Evolutionary conservation across 2,329 filamentous ascomycete genomes (phyloP), one percentile per base, ranked within the genome.

Genomic region (Penicillium sp.): DNA sequence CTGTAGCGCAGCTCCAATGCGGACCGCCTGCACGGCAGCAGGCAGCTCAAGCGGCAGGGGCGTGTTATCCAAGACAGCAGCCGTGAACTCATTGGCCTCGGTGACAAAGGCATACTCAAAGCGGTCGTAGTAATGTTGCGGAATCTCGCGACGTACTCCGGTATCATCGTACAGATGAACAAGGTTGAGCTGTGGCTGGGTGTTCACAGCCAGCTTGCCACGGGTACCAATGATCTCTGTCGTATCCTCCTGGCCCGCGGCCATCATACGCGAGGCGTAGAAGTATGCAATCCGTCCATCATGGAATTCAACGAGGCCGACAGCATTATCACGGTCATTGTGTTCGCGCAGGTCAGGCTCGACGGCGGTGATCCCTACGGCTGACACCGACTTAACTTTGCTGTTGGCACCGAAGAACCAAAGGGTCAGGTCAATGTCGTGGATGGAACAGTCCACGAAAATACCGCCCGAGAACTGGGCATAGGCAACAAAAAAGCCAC

Each of bases 401-500:
- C 66, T 69, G 32, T 76, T 70, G 32, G 75, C 63, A 7, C 77
- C 77, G 54, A 82, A 80, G 67, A 78, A 83, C 79, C 79, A 83
- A 2, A 83, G 67, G 0, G 78, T 71, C 2, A 84, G 72, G 47
- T 83, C 80, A 51, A 86, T 85, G 53, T 86, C 83, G 67, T 86
- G 83, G 55, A 86, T 79, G 36, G 77, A 79, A 66, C 79, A 83
- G 68, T 86, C 83, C 41, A 85, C 82, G 52, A 86, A 86, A 58
- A 85, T 83, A 15, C 81, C 81, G 21, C 83, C 82, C 2, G 71
- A 77, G 64, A 77, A 81, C 51, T 80, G 70, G 9, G 82, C 79
- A 62, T 85, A 86, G 15, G 74, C 70, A 39, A 86, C 80, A 59
- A 84, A 86, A 71, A 84, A 85, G 31, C 81, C 81, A 0, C 72